These are phyloP conservation scores for Coffea humblotiana DNA, from an alignment of 305 asterid genomes.

Conservation along the genomic window DNA sequence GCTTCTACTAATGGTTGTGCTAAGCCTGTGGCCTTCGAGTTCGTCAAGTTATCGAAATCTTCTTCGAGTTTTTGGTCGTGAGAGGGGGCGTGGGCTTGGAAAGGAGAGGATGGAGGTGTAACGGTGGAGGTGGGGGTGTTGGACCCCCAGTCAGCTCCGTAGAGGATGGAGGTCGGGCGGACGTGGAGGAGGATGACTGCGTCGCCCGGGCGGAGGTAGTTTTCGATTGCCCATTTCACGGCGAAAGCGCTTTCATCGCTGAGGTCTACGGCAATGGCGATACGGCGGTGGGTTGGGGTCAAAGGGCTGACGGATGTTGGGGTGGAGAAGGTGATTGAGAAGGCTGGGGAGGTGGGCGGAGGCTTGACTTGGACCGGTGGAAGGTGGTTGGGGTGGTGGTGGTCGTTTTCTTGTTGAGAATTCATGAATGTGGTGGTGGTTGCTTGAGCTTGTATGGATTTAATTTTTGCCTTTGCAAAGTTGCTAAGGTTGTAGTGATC, in stretches of 20 bases:
- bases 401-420: slow-evolving; percentile 9
- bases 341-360: slow-evolving; percentile 41
- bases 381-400: slow-evolving; percentile 6
- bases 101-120: slow-evolving; percentile 13
- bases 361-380: slow-evolving; percentile 31
- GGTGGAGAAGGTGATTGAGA: slow-evolving; percentile 20
- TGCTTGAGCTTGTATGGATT: not conserved
- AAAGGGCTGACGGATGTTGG: slow-evolving; percentile 13
- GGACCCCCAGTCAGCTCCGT: slow-evolving; percentile 68
- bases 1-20: slow-evolving; percentile 52
- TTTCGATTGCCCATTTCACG: slow-evolving; percentile 54
- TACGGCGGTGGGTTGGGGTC: slow-evolving; percentile 37
- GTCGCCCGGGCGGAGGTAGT: slow-evolving; percentile 59
- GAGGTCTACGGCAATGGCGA: slow-evolving; percentile 59
- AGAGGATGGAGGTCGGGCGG: slow-evolving; percentile 43
- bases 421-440: slow-evolving; percentile 15
- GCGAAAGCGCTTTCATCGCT: slow-evolving; percentile 64
- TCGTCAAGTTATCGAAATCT: slow-evolving; percentile 41
- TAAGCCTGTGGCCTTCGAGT: slow-evolving; percentile 29
- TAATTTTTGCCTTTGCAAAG: not conserved
- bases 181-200: slow-evolving; percentile 59
- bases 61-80: slow-evolving; percentile 25
- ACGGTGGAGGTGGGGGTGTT: slow-evolving; percentile 17
- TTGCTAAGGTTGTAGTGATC: not conserved
- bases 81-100: slow-evolving; percentile 5